Evolutionary conservation across 1,139 yeast genomes (phyloP), one percentile per base, ranked within the genome.

Genomic region (Arxiozyma telluris): DNA sequence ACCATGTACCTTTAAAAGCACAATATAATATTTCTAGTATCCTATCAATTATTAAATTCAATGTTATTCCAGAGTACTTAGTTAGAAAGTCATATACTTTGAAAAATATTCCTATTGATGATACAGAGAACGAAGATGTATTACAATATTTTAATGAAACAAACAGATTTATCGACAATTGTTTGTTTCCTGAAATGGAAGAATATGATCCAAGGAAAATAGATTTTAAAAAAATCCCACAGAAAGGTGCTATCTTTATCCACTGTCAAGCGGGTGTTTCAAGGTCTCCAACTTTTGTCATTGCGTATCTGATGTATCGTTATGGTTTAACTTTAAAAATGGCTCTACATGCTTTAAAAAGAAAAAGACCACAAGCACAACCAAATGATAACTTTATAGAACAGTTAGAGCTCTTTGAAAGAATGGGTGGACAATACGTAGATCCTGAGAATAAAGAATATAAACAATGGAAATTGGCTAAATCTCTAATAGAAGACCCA

Each of bases 241-340:
- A 80, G 57, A 64, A 65, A 56, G 77, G 76, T 1, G 65, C 66
- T 15, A 72, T 85, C 0, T 71, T 82, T 49, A 73, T 86, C 6
- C 88, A 85, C 65, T 86, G 94, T 66, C 88, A 90, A 54, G 96
- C 96, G 38, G 98, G 98, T 1, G 80, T 83, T 30, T 87, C 96
- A 2, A 73, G 98, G 59, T 85, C 96, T 1, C 88, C 81, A 0
- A 73, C 95, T 0, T 74, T 89, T 39, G 73, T 83, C 17, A 76
- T 83, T 45, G 95, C 96, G 1, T 93, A 85, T 67, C 70, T 93
- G 57, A 90, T 93, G 94, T 79, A 80, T 64, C 78, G 80, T 57
- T 82, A 84, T 68, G 77, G 80, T 9, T 75, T 88, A 66, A 71
- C 73, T 9, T 71, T 81, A 20, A 74, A 78, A 15, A 83, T 83